A percentile compares a stretch with the other conserved stretches of the same genome.
phyloP scores from a whole-genome alignment of 345 rosid species.

The Capsella bursapastoris region DNA sequence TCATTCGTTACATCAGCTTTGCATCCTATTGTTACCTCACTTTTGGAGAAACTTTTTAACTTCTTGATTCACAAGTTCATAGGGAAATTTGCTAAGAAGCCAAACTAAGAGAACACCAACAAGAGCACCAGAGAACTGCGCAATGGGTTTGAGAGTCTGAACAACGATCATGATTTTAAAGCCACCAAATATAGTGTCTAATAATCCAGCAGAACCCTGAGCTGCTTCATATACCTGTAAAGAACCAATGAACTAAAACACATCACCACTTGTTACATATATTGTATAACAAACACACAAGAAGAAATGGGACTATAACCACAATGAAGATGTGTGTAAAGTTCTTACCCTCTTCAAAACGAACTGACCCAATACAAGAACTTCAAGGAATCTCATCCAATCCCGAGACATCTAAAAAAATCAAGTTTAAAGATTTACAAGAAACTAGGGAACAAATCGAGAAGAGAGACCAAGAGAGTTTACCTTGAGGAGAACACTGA shows the following conservation, averaged over 20 bases:
- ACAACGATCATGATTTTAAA: conserved; percentile 5
- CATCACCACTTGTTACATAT: neutral
- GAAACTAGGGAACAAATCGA: no score
- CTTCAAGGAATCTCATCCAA: conserved; percentile 94
- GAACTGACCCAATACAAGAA: conserved; percentile 88
- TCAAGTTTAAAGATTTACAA: neutral
- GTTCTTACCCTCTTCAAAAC: conserved; percentile 70
- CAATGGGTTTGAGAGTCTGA: conserved; percentile 80
- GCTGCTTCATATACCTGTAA: conserved; percentile 87
- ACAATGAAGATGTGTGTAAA: neutral
- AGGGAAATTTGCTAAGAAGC: conserved; percentile 72
- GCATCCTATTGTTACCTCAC: conserved; percentile 15
- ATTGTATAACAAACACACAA: neutral
- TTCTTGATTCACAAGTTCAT: conserved; percentile 49
- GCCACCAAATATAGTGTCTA: conserved; percentile 56
- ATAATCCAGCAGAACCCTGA: conserved; percentile 73
- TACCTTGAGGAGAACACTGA: conserved; percentile 86
- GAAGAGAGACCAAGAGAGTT: no score
- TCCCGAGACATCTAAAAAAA: conserved; percentile 78
- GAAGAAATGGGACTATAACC: neutral
- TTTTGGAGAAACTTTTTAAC: conserved; percentile 37
- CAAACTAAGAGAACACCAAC: conserved; percentile 76
- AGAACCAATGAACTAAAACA: conserved; percentile 9
- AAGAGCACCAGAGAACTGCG: conserved; percentile 91
- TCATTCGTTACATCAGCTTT: conserved; percentile 1